A percentile compares a stretch with the other conserved stretches of the same genome.
phyloP scores from a whole-genome alignment of 2,329 filamentous ascomycete genomes.

The Hirsutella rhossiliensis region DNA sequence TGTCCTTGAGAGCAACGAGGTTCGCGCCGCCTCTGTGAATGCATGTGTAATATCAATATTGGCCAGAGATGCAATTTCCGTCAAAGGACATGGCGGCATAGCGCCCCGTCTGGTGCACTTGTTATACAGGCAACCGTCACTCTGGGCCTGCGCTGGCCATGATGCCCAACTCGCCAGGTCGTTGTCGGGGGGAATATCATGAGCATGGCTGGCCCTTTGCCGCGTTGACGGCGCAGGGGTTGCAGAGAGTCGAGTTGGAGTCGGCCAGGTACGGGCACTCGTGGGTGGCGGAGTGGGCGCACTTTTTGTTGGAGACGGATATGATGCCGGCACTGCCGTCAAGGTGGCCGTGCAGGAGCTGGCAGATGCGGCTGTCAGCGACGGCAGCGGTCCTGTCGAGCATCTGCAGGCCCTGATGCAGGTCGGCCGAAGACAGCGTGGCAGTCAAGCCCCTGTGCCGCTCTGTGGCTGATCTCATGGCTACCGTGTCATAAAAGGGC shows the following conservation, averaged over 20 bases:
- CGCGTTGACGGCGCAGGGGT: conserved; percentile 10
- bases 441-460: background rate
- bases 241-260: conserved; percentile 14
- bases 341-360: background rate
- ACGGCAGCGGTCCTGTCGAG: background rate
- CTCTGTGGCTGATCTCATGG: conserved; percentile 2
- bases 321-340: conserved; percentile 3
- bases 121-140: background rate
- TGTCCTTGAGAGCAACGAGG: no score
- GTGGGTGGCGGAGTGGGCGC: conserved; percentile 14
- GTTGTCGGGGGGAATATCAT: background rate
- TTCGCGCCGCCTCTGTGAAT: no score
- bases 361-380: background rate
- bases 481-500: background rate
- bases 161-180: background rate
- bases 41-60: no score
- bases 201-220: conserved; percentile 14
- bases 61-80: no score
- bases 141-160: background rate
- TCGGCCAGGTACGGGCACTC: conserved; percentile 15
- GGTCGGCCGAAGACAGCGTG: background rate
- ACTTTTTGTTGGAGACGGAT: conserved; percentile 14
- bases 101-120: no score
- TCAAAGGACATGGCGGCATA: no score
- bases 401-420: background rate